These are phyloP conservation scores for Scutellaria baicalensis DNA, from an alignment of 257 asterid genomes.

Conservation along the genomic window DNA sequence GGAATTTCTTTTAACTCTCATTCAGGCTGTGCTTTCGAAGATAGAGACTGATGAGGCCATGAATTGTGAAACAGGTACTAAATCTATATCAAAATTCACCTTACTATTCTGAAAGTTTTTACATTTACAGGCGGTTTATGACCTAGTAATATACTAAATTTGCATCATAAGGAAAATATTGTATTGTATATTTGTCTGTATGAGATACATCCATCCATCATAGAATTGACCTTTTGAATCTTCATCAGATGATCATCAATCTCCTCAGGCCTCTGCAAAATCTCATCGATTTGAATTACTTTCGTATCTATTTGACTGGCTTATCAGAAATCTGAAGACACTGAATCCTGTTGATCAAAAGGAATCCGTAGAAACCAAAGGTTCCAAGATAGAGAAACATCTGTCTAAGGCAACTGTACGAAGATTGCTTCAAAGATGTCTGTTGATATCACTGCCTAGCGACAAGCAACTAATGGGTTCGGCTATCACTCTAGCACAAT, in stretches of 20 bases:
- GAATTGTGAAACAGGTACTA: slow-evolving; percentile 39
- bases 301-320: slow-evolving; percentile 46
- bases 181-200: background rate
- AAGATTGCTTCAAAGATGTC: slow-evolving; percentile 56
- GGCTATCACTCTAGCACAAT: slow-evolving; percentile 41
- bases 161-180: background rate
- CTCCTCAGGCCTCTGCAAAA: slow-evolving; percentile 15
- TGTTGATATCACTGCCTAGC: slow-evolving; percentile 34
- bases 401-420: slow-evolving; percentile 30
- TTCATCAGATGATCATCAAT: slow-evolving; percentile 36
- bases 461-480: slow-evolving; percentile 41
- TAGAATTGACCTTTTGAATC: slow-evolving; percentile 2
- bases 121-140: background rate
- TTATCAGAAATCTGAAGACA: slow-evolving; percentile 34
- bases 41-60: slow-evolving; percentile 36
- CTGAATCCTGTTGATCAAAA: slow-evolving; percentile 16
- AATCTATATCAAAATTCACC: background rate
- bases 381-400: slow-evolving; percentile 17
- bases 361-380: slow-evolving; percentile 31
- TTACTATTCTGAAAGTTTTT: background rate
- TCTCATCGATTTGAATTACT: slow-evolving; percentile 32
- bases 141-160: background rate
- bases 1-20: slow-evolving; percentile 49
- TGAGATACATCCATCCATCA: background rate
- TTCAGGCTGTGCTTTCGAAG: slow-evolving; percentile 58